phyloP scores from a whole-genome alignment of 1,284 basidiomycete species.

The Kwoniella shivajii region DNA sequence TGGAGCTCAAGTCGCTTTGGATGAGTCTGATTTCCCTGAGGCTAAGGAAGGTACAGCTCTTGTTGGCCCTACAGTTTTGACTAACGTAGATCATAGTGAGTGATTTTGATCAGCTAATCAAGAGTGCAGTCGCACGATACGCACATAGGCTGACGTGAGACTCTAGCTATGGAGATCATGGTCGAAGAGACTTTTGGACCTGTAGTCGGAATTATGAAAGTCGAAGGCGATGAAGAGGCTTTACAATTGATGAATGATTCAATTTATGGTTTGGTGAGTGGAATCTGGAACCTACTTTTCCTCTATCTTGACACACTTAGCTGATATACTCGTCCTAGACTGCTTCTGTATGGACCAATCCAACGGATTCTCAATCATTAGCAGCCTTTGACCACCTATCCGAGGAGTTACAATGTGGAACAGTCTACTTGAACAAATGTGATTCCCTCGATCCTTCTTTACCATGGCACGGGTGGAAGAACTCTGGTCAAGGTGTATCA shows the following conservation, averaged over 20 bases:
- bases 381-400: conserved; percentile 69
- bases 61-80: conserved; percentile 84
- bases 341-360: conserved; percentile 87
- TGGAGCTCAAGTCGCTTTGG: conserved; percentile 77
- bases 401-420: conserved; percentile 77
- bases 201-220: conserved; percentile 86
- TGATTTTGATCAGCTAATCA: conserved; percentile 20
- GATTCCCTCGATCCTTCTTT: conserved; percentile 89
- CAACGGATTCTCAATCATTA: conserved; percentile 60
- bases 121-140: no score
- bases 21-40: conserved; percentile 67
- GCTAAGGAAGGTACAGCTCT: conserved; percentile 75
- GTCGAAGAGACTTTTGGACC: conserved; percentile 83
- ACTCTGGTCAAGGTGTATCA: conserved; percentile 87
- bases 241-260: conserved; percentile 92
- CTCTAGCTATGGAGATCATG: conserved; percentile 95
- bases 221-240: conserved; percentile 68
- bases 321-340: conserved; percentile 56
- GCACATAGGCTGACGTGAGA: no score
- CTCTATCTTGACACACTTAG: background rate
- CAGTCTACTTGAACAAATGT: conserved; percentile 89
- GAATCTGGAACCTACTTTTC: background rate
- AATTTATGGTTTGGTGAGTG: conserved; percentile 71
- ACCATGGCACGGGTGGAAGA: conserved; percentile 91
- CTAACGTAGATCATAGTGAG: conserved; percentile 82